These are phyloP conservation scores for Stagonosporopsis tanaceti DNA, from an alignment of 2,329 filamentous ascomycete species.

Conservation along the genomic window DNA sequence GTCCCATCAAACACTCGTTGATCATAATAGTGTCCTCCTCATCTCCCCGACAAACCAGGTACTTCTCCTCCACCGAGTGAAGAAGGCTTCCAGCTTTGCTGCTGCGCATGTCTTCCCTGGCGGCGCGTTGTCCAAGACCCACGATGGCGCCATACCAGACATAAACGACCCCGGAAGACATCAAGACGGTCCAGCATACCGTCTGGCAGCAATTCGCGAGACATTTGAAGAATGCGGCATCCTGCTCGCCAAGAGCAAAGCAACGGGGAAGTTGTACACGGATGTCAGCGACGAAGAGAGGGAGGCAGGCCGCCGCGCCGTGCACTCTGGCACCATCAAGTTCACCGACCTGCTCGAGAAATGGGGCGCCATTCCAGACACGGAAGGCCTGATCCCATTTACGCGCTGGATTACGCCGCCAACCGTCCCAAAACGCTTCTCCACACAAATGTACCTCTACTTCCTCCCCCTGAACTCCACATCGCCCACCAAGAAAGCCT, in stretches of 20 bases:
- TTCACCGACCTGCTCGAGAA: constrained; percentile 72
- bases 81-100: constrained; percentile 82
- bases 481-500: constrained; percentile 41
- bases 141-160: constrained; percentile 72
- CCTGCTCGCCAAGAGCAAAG: constrained; percentile 69
- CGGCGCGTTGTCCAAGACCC: constrained; percentile 78
- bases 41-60: constrained; percentile 88
- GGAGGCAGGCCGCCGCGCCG: constrained; percentile 70
- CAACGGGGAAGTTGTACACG: constrained; percentile 63
- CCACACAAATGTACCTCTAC: constrained; percentile 97
- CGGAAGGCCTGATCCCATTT: constrained; percentile 76
- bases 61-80: constrained; percentile 84
- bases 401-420: constrained; percentile 90
- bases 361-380: constrained; percentile 70
- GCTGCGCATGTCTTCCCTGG: constrained; percentile 96
- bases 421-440: constrained; percentile 78
- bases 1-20: neutral
- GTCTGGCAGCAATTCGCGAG: constrained; percentile 86
- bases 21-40: constrained; percentile 72
- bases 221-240: constrained; percentile 96
- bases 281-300: constrained; percentile 67
- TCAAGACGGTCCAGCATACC: constrained; percentile 74
- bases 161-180: constrained; percentile 66
- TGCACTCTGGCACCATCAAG: constrained; percentile 71
- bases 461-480: constrained; percentile 70